Conservation (phyloP, 2,329 filamentous ascomycete genomes). For the Penicillium sp. region DNA sequence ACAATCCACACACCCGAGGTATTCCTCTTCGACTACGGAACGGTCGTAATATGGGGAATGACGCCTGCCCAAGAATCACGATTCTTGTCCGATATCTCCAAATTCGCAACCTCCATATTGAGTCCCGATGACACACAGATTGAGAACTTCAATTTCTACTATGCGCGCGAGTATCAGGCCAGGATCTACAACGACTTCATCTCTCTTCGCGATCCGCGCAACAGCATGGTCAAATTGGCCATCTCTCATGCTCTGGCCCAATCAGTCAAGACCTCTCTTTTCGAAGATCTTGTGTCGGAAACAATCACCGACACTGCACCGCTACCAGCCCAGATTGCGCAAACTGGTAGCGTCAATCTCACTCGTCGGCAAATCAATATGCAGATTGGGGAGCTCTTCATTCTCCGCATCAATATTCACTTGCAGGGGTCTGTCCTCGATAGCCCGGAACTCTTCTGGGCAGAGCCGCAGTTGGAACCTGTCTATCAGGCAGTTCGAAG, state of each 20-base stretch:
- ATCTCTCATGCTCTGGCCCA: conserved; percentile 95
- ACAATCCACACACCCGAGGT: conserved; percentile 88
- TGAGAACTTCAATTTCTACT: conserved; percentile 99
- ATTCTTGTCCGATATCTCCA: conserved; percentile 89
- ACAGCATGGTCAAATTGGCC: conserved; percentile 97
- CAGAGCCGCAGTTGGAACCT: conserved; percentile 92
- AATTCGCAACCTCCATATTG: conserved; percentile 90
- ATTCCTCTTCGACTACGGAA: conserved; percentile 96
- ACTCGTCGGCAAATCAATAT: conserved; percentile 93
- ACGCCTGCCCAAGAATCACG: conserved; percentile 80
- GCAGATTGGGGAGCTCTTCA: conserved; percentile 98
- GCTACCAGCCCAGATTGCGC: conserved; percentile 86
- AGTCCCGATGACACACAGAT: conserved; percentile 86
- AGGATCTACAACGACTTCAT: conserved; percentile 99
- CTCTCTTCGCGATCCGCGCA: conserved; percentile 84
- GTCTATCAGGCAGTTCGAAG: conserved; percentile 93
- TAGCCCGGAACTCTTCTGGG: conserved; percentile 97
- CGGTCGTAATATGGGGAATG: conserved; percentile 99
- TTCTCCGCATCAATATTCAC: conserved; percentile 95
- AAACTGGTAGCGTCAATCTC: conserved; percentile 87
- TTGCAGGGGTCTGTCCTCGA: conserved; percentile 95
- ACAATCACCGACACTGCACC: conserved; percentile 93
- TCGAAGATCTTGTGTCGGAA: conserved; percentile 90
- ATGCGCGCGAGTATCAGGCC: conserved; percentile 94
- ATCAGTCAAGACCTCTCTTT: conserved; percentile 95